phyloP scores from a whole-genome alignment of 2,329 filamentous ascomycete species.

The Ophiostoma ulmi region DNA sequence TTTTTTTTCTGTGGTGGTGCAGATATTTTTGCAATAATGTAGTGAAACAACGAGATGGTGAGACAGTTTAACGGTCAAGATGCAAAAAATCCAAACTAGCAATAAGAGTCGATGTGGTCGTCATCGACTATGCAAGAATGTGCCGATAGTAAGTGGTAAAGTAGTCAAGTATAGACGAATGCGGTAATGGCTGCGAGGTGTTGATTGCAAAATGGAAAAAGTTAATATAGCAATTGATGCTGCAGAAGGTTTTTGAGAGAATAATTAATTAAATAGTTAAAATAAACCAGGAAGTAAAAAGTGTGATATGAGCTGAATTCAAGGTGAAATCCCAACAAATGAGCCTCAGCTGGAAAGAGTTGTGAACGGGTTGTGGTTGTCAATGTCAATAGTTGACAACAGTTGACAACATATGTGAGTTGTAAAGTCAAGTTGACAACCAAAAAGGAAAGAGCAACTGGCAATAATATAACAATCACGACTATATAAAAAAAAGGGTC shows the following conservation, averaged over 20 bases:
- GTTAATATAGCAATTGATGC: background rate
- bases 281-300: background rate
- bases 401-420: background rate
- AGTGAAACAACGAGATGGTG: background rate
- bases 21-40: background rate
- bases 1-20: background rate
- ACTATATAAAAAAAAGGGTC: background rate
- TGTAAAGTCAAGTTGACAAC: background rate
- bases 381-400: background rate
- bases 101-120: background rate
- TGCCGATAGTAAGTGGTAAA: background rate
- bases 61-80: conserved; percentile 1
- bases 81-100: background rate
- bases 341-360: background rate
- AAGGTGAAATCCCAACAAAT: background rate
- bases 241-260: background rate
- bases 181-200: conserved; percentile 6
- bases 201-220: background rate
- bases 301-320: background rate
- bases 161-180: background rate
- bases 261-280: too few species aligned
- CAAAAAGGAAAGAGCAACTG: background rate
- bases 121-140: background rate
- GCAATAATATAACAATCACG: background rate
- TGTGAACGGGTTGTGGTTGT: background rate